Base-by-base conservation (phyloP, 441 rosid genomes). In the Geranium incanum region DNA sequence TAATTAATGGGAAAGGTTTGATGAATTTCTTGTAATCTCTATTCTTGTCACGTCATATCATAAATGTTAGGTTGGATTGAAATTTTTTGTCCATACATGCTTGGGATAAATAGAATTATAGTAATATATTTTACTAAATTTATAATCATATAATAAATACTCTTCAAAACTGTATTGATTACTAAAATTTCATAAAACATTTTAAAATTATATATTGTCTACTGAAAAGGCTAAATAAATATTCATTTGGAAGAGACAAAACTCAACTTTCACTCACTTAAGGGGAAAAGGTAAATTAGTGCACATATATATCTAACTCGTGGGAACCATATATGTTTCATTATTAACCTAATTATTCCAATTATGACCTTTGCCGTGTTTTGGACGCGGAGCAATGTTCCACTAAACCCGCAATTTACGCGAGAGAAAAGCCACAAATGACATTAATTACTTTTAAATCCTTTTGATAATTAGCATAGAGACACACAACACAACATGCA, bases 381-480 rank as follows among this genome's bases (percentile, higher is more conserved):
- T 55, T 18, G 64, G 28, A 59, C 64, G 18, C 18, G 7, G 33
- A 16, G 5, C 28, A 59, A 3, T 59, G 64, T 59, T 59, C 64
- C 64, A 59, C 64, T 59, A 59, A 23, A 59, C 28, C 64, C 64
- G 64, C 64, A 9, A 59, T 59, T 59, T 59, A 7, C 64, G 64
- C 64, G 18, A 18, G 64, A 59, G 64, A 59, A 18, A 23, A 59
- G 11, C 63, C 64, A 59, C 64, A 59, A 59, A 16, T 59, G 23
- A 18, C 8, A 59, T 59, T 59, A 59, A 15, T 59, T 59, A 5
- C 50, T 43, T 43, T 43, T 23, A 7, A 7, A 5, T 2, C 8
- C 50, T 12, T 43, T 41, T 43, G 50, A 6, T 41, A 5, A 43
- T 43, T 43, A 43, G 50, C 12, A 43, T 43, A 43, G 50, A 43